Evolutionary conservation across 2,329 filamentous ascomycete genomes (phyloP), one percentile per base, ranked within the genome.

Genomic region (Cladosporium oxysporum): DNA sequence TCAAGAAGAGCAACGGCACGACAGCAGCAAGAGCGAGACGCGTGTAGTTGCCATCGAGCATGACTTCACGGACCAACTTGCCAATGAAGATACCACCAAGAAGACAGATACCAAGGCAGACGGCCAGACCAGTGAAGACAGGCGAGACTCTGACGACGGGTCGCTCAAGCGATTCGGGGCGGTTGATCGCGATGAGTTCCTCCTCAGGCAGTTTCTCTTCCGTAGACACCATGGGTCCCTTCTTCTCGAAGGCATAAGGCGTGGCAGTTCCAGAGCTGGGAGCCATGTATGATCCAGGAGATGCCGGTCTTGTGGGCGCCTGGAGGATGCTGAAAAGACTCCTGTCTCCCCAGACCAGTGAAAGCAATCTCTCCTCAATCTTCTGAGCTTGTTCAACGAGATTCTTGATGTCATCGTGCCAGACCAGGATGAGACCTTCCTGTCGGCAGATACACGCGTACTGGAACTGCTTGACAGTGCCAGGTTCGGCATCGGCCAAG

Each of bases 1-100:
- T 80, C 79, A 87, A 88, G 26, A 85, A 76, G 71, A 87, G 84
- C 23, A 84, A 73, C 0, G 86, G 81, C 10, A 82, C 72, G 33
- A 80, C 81, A 11, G 78, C 73, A 1, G 87, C 37, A 59, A 89
- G 81, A 7, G 81, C 82, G 10, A 87, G 70, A 26, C 87, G 82
- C 33, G 79, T 65, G 67, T 81, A 88, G 37, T 77, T 79, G 5
- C 78, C 77, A 69, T 88, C 86, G 7, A 84, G 78, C 18, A 78
- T 72, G 33, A 84, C 74, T 74, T 89, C 80, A 57, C 84, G 79
- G 1, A 83, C 83, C 33, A 89, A 72, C 29, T 81, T 72, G 66
- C 84, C 59, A 7, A 28, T 79, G 77, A 81, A 86, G 64, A 87
- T 87, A 29, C 83, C 71, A 3, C 84, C 87, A 18, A 88, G 76